These are phyloP conservation scores for Sicyos baderoa DNA, from an alignment of 306 rosid genomes.

Conservation along the genomic window DNA sequence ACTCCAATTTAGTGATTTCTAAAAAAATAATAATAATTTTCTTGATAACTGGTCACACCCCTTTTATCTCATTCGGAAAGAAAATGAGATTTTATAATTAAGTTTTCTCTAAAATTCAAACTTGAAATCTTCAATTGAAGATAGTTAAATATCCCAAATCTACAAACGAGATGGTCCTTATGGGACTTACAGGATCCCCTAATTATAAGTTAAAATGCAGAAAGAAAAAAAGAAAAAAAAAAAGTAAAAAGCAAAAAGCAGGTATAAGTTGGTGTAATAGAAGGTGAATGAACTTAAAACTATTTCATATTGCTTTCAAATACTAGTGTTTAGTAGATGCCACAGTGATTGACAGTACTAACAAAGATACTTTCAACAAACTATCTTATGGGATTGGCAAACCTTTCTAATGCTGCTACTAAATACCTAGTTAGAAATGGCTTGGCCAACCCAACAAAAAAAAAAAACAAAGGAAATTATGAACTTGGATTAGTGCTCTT, in stretches of 20 bases:
- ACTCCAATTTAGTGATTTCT: too few relatives aligned
- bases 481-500: conserved; percentile 35
- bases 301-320: conserved; percentile 3
- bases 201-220: background rate
- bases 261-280: background rate
- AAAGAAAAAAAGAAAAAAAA: too few relatives aligned
- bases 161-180: too few relatives aligned
- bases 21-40: too few relatives aligned
- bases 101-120: too few relatives aligned
- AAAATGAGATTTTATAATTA: too few relatives aligned
- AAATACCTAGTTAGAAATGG: background rate
- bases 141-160: too few relatives aligned
- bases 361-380: background rate
- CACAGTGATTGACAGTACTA: background rate
- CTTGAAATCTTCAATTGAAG: too few relatives aligned
- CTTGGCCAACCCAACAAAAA: background rate
- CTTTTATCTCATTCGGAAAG: too few relatives aligned
- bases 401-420: background rate
- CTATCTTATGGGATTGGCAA: background rate
- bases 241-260: background rate
- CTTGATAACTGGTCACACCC: too few relatives aligned
- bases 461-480: background rate
- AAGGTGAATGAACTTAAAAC: background rate
- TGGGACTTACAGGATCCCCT: background rate
- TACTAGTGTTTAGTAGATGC: background rate